These are phyloP conservation scores for Xerocomus nothofagi DNA, from an alignment of 1,284 basidiomycete species.

Conservation along the genomic window DNA sequence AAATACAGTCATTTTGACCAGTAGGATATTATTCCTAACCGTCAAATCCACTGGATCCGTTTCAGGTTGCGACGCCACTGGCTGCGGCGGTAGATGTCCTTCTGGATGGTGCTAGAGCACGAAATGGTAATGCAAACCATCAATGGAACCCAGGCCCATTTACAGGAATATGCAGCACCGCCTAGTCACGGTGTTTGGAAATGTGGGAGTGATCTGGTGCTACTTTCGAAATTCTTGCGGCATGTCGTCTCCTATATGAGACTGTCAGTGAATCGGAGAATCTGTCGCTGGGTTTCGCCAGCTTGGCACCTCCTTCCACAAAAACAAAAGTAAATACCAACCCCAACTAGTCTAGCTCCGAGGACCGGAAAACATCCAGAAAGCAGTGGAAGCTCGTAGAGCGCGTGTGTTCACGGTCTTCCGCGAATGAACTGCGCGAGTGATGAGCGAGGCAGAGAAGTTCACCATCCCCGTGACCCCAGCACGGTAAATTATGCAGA, in stretches of 20 bases:
- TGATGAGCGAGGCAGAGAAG: constrained; percentile 26
- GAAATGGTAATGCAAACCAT: not conserved
- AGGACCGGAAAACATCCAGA: constrained; percentile 9
- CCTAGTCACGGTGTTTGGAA: not conserved
- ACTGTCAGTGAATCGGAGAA: constrained; percentile 24
- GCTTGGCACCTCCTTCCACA: not conserved
- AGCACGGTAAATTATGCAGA: constrained; percentile 12
- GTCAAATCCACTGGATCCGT: not conserved
- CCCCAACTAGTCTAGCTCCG: constrained; percentile 4
- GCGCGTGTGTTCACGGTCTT: constrained; percentile 12
- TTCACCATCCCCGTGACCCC: constrained; percentile 19
- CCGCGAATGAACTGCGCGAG: constrained; percentile 18
- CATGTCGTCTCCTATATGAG: constrained; percentile 2
- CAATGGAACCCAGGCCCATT: not conserved
- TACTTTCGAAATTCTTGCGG: constrained; percentile 2
- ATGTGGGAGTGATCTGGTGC: constrained; percentile 1
- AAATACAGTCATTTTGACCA: not conserved
- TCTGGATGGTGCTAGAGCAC: constrained; percentile 4
- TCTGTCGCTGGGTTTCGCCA: constrained; percentile 25
- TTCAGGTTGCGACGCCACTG: constrained; percentile 5
- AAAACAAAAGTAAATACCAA: constrained; percentile 29
- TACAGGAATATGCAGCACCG: not conserved
- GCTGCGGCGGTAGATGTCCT: not conserved
- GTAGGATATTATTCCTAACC: not conserved
- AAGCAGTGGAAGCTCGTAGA: constrained; percentile 1